Evolutionary conservation across 306 rosid species (phyloP).

Genomic region (Cucurbita moschata): DNA sequence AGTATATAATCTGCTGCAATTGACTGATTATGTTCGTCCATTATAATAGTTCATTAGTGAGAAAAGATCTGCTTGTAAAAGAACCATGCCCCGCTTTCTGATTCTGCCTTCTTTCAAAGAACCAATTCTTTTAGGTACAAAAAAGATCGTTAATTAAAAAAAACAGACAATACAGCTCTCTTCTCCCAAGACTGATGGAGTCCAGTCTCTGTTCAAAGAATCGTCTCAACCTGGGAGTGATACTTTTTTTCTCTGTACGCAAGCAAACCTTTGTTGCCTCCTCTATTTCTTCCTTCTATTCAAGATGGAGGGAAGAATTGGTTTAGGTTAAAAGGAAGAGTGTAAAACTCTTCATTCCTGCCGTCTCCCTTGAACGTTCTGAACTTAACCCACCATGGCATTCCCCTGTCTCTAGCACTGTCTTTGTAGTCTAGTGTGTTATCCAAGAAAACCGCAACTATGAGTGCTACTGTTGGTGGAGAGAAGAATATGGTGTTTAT

Average conservation of each 20-base stretch:
- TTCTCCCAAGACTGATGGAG: background rate
- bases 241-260: constrained; percentile 16
- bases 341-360: constrained; percentile 90
- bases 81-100: too few species aligned
- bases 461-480: constrained; percentile 65
- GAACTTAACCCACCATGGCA: constrained; percentile 99
- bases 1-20: background rate
- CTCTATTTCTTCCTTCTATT: background rate
- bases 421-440: constrained; percentile 86
- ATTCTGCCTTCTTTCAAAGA: too few species aligned
- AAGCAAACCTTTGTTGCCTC: background rate
- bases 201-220: background rate
- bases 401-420: constrained; percentile 83
- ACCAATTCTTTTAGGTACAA: background rate
- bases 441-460: constrained; percentile 82
- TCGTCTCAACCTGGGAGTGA: constrained; percentile 39
- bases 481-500: constrained; percentile 89
- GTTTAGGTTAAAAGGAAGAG: constrained; percentile 95
- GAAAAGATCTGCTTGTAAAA: background rate
- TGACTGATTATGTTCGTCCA: background rate
- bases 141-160: background rate
- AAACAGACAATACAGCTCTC: background rate
- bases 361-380: constrained; percentile 76
- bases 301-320: constrained; percentile 89
- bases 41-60: background rate